phyloP scores from a whole-genome alignment of 2,329 filamentous ascomycete species.

The Lithohypha guttulata region DNA sequence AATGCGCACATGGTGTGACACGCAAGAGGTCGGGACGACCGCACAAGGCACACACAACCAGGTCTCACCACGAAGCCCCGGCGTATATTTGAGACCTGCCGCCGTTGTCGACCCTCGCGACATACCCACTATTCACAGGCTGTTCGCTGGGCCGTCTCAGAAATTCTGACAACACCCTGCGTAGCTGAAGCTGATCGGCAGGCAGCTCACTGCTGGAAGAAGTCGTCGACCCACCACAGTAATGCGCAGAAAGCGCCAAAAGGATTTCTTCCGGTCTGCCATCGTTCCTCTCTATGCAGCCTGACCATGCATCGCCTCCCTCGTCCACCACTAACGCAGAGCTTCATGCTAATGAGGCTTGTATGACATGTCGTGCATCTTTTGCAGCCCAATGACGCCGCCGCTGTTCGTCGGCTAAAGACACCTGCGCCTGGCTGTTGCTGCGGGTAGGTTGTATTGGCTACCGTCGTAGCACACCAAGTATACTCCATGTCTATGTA shows the following conservation, averaged over 20 bases:
- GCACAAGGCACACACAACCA: constrained; percentile 3
- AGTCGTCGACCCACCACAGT: constrained; percentile 3
- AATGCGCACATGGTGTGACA: constrained; percentile 2
- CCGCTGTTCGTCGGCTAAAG: constrained; percentile 1
- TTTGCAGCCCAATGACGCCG: constrained; percentile 3
- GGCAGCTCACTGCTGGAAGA: constrained; percentile 2
- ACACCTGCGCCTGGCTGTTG: constrained; percentile 2
- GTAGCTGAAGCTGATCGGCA: background rate
- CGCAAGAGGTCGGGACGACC: background rate
- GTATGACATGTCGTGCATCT: constrained; percentile 3
- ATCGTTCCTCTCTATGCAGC: background rate
- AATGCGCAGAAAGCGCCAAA: constrained; percentile 2
- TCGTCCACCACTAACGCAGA: constrained; percentile 3
- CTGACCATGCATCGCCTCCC: constrained; percentile 5
- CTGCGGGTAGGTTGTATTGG: constrained; percentile 2
- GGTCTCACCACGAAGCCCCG: background rate
- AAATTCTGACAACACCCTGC: constrained; percentile 1
- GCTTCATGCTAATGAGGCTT: constrained; percentile 4
- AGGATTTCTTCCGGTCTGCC: background rate
- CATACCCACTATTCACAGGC: constrained; percentile 3
- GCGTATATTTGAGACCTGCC: constrained; percentile 2
- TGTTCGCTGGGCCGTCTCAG: constrained; percentile 2
- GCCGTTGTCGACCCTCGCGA: background rate
- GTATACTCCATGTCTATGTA: constrained; percentile 1
- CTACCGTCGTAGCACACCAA: constrained; percentile 3